Base-by-base conservation (phyloP, 495 filamentous ascomycete genomes). In the Aspergillus ellipticus region DNA sequence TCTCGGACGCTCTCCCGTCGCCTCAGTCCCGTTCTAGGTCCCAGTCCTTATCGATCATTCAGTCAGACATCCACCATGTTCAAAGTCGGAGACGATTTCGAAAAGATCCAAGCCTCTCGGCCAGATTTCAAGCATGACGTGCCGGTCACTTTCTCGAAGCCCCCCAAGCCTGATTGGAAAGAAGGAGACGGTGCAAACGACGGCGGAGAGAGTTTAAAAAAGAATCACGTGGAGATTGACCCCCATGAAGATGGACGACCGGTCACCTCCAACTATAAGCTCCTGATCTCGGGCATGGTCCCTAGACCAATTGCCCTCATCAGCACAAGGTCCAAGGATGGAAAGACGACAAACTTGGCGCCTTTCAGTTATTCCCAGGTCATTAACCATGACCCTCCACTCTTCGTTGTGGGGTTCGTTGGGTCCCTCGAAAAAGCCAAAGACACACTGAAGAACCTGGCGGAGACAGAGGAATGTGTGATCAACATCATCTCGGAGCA, bases 401-500 rank as follows among this genome's bases (percentile, higher is more conserved):
- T 96, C 24, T 95, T 97, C 72, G 78, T 79, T n/a, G 72, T 97
- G 16, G 90, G 94, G 6, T 88, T 90, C 64, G 77, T 58, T 2
- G 69, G 69, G 0, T 63, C 69, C 1, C 68, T 83, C 10, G 77
- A 78, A 3, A 76, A 75, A 19, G 73, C 80, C 20, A 96, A 96
- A 68, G 93, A 97, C 64, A 85, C 85, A 17, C 69, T 95, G 57
- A 75, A 73, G 60, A 95, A 96, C 67, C 73, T 97, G 46, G 60
- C 74, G 35, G 86, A 86, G 35, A 84, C 80, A 0, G 69, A 79
- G 28, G 92, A 97, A 61, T 83, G 82, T 69, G 85, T 86, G 17
- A 88, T 97, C 67, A 97, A 94, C 66, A 87, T 97, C 54, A 87
- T 97, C 58, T 84, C 81, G 0, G 91, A 96, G 74, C 82, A 85